These are phyloP conservation scores for Mucor piriformis DNA, from an alignment of 371 early-diverging fungal species.

Conservation along the genomic window DNA sequence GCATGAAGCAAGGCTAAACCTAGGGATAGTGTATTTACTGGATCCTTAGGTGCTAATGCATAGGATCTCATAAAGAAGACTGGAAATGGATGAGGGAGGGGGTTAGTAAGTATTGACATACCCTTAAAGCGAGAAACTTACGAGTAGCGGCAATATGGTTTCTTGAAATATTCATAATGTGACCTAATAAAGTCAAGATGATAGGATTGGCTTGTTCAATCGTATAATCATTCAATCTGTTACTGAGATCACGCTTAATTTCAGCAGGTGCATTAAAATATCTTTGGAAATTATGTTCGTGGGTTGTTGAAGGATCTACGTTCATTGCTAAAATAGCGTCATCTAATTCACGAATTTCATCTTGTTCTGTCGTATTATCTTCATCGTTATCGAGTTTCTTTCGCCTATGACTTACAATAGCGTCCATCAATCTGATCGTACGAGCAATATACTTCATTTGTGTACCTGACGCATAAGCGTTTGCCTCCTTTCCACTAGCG, in stretches of 20 bases:
- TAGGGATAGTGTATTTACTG: constrained; percentile 65
- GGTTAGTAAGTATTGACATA: neutral
- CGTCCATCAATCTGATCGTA: constrained; percentile 52
- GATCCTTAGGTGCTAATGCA: constrained; percentile 62
- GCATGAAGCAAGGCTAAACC: constrained; percentile 66
- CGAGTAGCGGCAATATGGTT: constrained; percentile 63
- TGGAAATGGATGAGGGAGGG: neutral
- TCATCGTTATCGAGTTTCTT: neutral
- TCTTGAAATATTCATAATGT: constrained; percentile 57
- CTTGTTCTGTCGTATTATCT: neutral
- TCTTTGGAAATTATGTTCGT: constrained; percentile 21
- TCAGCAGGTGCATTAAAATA: constrained; percentile 19
- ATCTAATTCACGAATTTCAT: constrained; percentile 27
- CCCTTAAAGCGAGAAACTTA: constrained; percentile 29
- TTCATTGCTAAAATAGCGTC: constrained; percentile 26
- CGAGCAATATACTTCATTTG: constrained; percentile 43
- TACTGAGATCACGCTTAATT: neutral
- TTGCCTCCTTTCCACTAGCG: neutral
- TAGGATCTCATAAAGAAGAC: constrained; percentile 67
- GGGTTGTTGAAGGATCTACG: constrained; percentile 13
- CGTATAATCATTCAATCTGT: neutral
- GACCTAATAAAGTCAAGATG: constrained; percentile 63
- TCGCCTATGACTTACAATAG: constrained; percentile 4
- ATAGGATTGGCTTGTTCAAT: constrained; percentile 36
- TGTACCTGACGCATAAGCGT: neutral